Conservation (phyloP, 1,284 basidiomycete genomes). For the Xerocomus amazonicus region DNA sequence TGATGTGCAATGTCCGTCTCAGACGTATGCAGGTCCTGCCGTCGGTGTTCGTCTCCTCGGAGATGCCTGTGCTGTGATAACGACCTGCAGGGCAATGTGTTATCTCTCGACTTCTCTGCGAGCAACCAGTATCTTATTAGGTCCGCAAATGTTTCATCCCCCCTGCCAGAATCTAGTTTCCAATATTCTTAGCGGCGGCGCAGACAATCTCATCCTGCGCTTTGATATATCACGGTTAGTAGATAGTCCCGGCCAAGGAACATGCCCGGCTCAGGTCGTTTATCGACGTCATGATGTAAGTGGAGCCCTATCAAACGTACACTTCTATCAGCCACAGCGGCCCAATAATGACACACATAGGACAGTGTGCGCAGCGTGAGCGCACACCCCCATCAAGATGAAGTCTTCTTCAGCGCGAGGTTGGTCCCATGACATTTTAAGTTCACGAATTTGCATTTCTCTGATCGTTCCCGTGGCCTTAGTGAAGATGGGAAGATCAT, state of each 20-base stretch:
- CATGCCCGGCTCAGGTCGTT: constrained; percentile 16
- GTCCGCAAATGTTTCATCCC: constrained; percentile 40
- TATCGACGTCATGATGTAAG: constrained; percentile 34
- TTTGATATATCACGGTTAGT: constrained; percentile 45
- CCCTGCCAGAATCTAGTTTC: constrained; percentile 1
- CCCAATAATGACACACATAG: constrained; percentile 34
- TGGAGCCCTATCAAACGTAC: constrained; percentile 5
- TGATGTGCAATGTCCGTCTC: constrained; percentile 45
- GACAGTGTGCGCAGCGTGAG: constrained; percentile 60
- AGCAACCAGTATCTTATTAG: constrained; percentile 58
- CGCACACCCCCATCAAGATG: constrained; percentile 60
- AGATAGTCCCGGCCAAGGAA: constrained; percentile 8
- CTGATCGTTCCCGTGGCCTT: constrained; percentile 14
- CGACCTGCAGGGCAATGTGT: constrained; percentile 55
- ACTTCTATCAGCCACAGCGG: constrained; percentile 13
- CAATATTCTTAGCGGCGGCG: constrained; percentile 52
- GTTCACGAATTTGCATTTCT: constrained; percentile 29
- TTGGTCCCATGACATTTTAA: constrained; percentile 28
- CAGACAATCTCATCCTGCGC: constrained; percentile 52
- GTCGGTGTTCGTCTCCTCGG: constrained; percentile 37
- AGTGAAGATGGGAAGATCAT: constrained; percentile 69
- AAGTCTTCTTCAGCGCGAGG: constrained; percentile 66
- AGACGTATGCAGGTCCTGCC: constrained; percentile 47
- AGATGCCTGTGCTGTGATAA: constrained; percentile 16
- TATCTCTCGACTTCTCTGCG: constrained; percentile 65